Percentiles rank a stretch among this genome's conserved stretches.
phyloP scores from a whole-genome alignment of 345 rosid species.

The Moringa oleifera region DNA sequence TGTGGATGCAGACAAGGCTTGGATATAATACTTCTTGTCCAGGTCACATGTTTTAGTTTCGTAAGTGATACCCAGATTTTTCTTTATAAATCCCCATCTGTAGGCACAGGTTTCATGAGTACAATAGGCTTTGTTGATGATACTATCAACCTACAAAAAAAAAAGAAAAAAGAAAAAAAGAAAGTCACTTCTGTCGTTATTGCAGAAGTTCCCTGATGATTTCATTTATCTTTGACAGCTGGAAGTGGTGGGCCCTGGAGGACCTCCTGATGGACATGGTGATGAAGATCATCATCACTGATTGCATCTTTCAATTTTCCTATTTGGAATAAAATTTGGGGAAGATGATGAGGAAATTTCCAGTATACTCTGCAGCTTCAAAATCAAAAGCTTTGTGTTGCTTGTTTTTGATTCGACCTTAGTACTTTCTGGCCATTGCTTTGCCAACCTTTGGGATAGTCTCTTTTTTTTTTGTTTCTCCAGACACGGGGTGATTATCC shows the following conservation, averaged over 20 bases:
- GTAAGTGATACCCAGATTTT: too few relatives aligned
- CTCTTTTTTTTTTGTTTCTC: not conserved
- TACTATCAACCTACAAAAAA: too few relatives aligned
- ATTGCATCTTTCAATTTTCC: conserved; percentile 18
- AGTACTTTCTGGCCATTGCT: not conserved
- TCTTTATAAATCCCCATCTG: too few relatives aligned
- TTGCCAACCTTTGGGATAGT: not conserved
- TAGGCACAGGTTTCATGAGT: too few relatives aligned
- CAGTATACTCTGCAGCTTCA: conserved; percentile 25
- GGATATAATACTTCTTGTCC: too few relatives aligned
- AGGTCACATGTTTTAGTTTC: not conserved
- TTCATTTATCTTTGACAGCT: conserved; percentile 33
- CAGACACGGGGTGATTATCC: too few relatives aligned
- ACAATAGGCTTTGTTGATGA: too few relatives aligned
- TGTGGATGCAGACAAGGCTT: too few relatives aligned
- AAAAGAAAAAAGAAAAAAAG: too few relatives aligned
- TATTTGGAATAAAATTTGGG: conserved; percentile 26
- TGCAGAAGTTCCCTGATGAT: not conserved
- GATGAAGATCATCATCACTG: conserved; percentile 40
- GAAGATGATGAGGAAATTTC: conserved; percentile 32
- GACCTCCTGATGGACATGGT: conserved; percentile 56
- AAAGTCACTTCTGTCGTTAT: not conserved
- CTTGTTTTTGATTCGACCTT: not conserved
- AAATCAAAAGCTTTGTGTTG: not conserved
- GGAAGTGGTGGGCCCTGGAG: conserved; percentile 72